A percentile compares a stretch with the other conserved stretches of the same genome.
phyloP scores from a whole-genome alignment of 164 flowering plant genomes.

The Akebia trifoliata region DNA sequence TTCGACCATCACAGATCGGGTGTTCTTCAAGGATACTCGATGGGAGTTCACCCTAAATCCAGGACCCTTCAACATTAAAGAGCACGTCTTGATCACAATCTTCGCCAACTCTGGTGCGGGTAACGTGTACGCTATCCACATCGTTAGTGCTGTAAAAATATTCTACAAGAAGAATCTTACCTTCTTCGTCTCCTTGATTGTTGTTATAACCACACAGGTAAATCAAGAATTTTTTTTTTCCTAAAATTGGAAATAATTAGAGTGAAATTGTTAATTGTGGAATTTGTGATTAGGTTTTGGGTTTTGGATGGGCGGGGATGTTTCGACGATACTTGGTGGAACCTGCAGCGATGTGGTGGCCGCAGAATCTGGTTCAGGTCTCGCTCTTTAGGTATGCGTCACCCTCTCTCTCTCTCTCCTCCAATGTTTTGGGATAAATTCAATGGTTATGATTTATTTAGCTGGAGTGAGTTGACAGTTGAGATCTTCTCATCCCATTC shows the following conservation, averaged over 20 bases:
- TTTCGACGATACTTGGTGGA: slow-evolving; percentile 57
- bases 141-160: slow-evolving; percentile 21
- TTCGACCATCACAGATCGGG: slow-evolving; percentile 10
- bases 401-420: not conserved
- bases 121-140: slow-evolving; percentile 23
- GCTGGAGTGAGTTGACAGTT: too few species aligned
- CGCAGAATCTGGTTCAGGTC: slow-evolving; percentile 55
- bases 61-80: slow-evolving; percentile 27
- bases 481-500: too few species aligned
- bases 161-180: slow-evolving; percentile 23
- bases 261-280: not conserved
- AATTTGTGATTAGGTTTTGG: slow-evolving; percentile 39
- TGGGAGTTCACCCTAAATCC: slow-evolving; percentile 25
- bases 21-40: slow-evolving; percentile 15
- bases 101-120: slow-evolving; percentile 30
- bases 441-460: too few species aligned
- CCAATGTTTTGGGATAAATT: too few species aligned
- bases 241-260: not conserved
- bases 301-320: slow-evolving; percentile 74
- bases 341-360: slow-evolving; percentile 88
- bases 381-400: slow-evolving; percentile 49
- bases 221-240: not conserved
- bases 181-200: slow-evolving; percentile 17
- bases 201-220: slow-evolving; percentile 20
- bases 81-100: slow-evolving; percentile 26